A percentile compares a stretch with the other conserved stretches of the same genome.
These are phyloP conservation scores for Talaromyces nanjingensis DNA, from an alignment of 495 filamentous ascomycete genomes.

Conservation along the genomic window DNA sequence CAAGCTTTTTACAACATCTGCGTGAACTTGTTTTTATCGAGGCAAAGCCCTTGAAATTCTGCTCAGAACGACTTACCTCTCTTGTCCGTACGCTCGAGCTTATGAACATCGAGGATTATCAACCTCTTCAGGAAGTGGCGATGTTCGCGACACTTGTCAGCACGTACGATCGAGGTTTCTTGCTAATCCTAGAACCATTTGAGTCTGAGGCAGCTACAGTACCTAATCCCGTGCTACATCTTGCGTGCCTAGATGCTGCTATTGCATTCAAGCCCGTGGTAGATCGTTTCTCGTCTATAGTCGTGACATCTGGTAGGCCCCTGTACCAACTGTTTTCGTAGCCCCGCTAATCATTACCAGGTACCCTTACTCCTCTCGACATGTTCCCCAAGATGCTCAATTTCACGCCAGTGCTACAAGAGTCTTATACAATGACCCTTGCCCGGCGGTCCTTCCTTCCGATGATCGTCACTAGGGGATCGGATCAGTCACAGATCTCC, in stretches of 20 bases:
- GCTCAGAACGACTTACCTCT: slow-evolving; percentile 89
- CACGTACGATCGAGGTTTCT: slow-evolving; percentile 96
- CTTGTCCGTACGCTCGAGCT: slow-evolving; percentile 93
- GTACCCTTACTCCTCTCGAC: slow-evolving; percentile 88
- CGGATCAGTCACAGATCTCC: slow-evolving; percentile 85
- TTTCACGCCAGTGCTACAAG: slow-evolving; percentile 84
- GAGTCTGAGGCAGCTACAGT: slow-evolving; percentile 95
- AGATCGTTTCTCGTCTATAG: slow-evolving; percentile 93
- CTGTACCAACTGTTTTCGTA: neutral
- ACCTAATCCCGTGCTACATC: slow-evolving; percentile 91
- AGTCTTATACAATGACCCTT: slow-evolving; percentile 96
- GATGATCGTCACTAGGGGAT: slow-evolving; percentile 93
- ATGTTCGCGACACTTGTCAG: slow-evolving; percentile 97
- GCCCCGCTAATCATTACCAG: neutral
- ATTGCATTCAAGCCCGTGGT: slow-evolving; percentile 98
- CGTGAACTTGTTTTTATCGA: slow-evolving; percentile 97
- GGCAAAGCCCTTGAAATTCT: slow-evolving; percentile 91
- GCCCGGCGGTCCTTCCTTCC: slow-evolving; percentile 92
- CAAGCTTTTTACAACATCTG: slow-evolving; percentile 86
- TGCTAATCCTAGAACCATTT: slow-evolving; percentile 91
- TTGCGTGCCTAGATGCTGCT: slow-evolving; percentile 93
- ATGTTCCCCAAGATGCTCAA: slow-evolving; percentile 99
- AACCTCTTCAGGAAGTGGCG: slow-evolving; percentile 93
- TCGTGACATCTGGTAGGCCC: slow-evolving; percentile 82
- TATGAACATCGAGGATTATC: slow-evolving; percentile 96